Percentiles rank a stretch among this genome's conserved stretches.
Conservation (phyloP, 2,329 filamentous ascomycete genomes). For the Calonectria fujianensis region DNA sequence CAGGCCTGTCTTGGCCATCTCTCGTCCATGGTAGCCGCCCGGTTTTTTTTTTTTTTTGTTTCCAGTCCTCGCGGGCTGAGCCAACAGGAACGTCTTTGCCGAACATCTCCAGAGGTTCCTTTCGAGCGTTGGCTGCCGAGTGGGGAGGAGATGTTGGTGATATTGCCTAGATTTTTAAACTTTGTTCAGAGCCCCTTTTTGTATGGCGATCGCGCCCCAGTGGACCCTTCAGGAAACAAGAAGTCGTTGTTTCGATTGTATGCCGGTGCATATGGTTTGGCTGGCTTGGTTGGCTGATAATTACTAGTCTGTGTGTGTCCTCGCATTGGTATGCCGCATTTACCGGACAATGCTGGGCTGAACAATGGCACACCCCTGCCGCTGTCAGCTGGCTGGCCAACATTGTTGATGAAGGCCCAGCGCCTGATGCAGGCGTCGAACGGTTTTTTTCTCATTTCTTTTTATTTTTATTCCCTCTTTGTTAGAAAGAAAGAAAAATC, state of each 20-base stretch:
- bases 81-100: neutral
- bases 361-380: neutral
- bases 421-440: neutral
- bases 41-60: neutral
- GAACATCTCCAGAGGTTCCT: neutral
- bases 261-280: constrained; percentile 17
- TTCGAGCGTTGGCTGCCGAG: neutral
- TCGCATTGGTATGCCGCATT: constrained; percentile 18
- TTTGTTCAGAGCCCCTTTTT: constrained; percentile 20
- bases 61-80: neutral
- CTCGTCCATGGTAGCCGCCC: neutral
- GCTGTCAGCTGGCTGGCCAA: constrained; percentile 5
- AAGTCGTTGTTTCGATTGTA: constrained; percentile 21
- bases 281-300: neutral
- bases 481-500: neutral
- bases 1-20: constrained; percentile 8
- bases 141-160: constrained; percentile 19
- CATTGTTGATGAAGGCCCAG: constrained; percentile 17
- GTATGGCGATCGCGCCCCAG: constrained; percentile 3
- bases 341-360: constrained; percentile 6
- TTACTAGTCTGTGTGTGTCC: neutral
- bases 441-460: neutral
- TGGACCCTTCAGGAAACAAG: neutral
- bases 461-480: neutral
- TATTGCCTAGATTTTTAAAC: constrained; percentile 2